phyloP scores from a whole-genome alignment of 2,329 filamentous ascomycete genomes.

The Parascedosporium putredinis region DNA sequence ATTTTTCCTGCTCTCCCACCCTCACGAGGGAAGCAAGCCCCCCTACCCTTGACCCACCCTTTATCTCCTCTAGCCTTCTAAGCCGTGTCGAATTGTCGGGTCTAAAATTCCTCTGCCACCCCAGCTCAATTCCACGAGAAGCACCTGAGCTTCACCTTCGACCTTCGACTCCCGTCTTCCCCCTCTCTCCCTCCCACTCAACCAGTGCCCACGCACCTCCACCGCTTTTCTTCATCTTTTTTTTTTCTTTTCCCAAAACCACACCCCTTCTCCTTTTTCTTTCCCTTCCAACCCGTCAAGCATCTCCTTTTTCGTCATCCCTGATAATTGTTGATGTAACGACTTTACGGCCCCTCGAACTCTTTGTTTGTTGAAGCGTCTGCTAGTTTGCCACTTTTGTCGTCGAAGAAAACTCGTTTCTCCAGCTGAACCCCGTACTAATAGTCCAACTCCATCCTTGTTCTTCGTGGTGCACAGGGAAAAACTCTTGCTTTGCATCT shows the following conservation, averaged over 20 bases:
- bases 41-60: constrained; percentile 1
- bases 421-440: not conserved
- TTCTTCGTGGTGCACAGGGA: constrained; percentile 1
- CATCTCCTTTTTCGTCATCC: not conserved
- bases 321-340: constrained; percentile 2
- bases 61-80: not conserved
- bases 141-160: not conserved
- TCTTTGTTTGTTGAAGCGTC: constrained; percentile 7
- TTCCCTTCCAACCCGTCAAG: not conserved
- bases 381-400: constrained; percentile 3
- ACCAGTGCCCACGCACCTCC: not conserved
- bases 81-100: not conserved
- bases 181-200: too few relatives aligned
- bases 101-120: not conserved
- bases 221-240: constrained; percentile 3
- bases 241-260: constrained; percentile 10
- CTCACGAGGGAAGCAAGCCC: not conserved
- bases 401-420: not conserved
- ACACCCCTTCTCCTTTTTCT: not conserved
- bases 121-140: not conserved
- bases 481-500: constrained; percentile 1
- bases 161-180: not conserved
- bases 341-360: constrained; percentile 5
- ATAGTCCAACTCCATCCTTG: not conserved
- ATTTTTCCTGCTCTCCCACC: not conserved